These are phyloP conservation scores for Blastomyces emzantsi DNA, from an alignment of 2,329 filamentous ascomycete genomes.

Conservation along the genomic window DNA sequence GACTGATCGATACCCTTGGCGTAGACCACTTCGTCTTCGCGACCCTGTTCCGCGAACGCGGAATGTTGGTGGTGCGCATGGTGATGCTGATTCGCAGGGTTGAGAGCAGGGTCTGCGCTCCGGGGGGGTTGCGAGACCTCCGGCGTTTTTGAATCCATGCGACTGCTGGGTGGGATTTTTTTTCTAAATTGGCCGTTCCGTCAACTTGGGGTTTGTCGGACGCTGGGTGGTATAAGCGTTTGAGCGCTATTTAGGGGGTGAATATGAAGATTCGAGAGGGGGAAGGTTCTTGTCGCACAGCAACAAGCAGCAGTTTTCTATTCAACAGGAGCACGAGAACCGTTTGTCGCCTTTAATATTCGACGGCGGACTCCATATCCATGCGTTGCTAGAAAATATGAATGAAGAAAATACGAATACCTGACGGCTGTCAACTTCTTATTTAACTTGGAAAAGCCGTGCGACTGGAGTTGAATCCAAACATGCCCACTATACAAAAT, in stretches of 20 bases:
- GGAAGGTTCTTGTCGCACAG: background rate
- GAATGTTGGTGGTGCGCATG: constrained; percentile 5
- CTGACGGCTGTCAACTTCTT: background rate
- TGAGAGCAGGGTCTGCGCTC: constrained; percentile 2
- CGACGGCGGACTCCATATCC: no score
- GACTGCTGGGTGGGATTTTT: background rate
- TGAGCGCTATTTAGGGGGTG: background rate
- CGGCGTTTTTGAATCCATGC: background rate
- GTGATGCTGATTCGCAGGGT: constrained; percentile 8
- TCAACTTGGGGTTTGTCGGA: background rate
- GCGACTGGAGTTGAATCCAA: background rate
- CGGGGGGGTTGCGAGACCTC: background rate
- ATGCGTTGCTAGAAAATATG: background rate
- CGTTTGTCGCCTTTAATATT: no score
- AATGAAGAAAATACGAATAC: background rate
- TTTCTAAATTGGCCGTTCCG: background rate
- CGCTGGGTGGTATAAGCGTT: background rate
- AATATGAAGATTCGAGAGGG: background rate
- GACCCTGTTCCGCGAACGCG: background rate
- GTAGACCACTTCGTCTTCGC: constrained; percentile 6
- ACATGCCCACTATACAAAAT: background rate
- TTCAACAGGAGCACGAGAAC: background rate
- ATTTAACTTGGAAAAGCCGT: background rate
- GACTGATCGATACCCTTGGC: constrained; percentile 37
- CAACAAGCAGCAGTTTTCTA: background rate